Percentiles rank a stretch among this genome's conserved stretches.
phyloP scores from a whole-genome alignment of 352 stramenopile genomes.

The Phytophthora ohioensis region DNA sequence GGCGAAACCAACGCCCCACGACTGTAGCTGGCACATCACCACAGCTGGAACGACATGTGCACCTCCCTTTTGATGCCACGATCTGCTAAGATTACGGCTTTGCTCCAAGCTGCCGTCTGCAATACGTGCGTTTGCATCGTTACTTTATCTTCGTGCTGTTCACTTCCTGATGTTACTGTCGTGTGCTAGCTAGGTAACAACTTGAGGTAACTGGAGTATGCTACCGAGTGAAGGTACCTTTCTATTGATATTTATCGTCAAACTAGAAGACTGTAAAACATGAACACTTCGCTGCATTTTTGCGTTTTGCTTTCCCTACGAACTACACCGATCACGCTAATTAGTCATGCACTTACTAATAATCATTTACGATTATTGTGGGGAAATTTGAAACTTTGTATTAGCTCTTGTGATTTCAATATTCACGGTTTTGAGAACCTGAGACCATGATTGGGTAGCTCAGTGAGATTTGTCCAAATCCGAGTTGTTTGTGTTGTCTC shows the following conservation, averaged over 20 bases:
- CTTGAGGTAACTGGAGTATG: not conserved
- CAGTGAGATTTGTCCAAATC: no score
- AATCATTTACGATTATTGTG: no score
- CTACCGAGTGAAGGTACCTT: not conserved
- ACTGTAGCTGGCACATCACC: not conserved
- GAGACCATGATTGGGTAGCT: no score
- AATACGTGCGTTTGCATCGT: constrained; percentile 86
- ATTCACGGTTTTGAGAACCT: no score
- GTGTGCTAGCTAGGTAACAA: constrained; percentile 3
- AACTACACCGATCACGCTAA: no score
- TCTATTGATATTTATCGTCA: constrained; percentile 6
- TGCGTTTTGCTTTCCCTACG: no score
- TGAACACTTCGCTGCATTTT: no score
- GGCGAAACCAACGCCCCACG: constrained; percentile 10
- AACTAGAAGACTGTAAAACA: not conserved
- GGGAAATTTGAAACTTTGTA: no score
- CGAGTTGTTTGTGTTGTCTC: no score
- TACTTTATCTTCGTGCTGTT: constrained; percentile 71
- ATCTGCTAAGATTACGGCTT: constrained; percentile 82
- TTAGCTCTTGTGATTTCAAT: no score
- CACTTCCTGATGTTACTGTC: constrained; percentile 53
- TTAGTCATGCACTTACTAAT: no score
- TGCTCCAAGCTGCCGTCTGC: constrained; percentile 52
- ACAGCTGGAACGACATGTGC: constrained; percentile 71
- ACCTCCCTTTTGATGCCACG: constrained; percentile 79